Base-by-base conservation (phyloP, 2,329 filamentous ascomycete genomes). In the Chaetothyriales sp. region DNA sequence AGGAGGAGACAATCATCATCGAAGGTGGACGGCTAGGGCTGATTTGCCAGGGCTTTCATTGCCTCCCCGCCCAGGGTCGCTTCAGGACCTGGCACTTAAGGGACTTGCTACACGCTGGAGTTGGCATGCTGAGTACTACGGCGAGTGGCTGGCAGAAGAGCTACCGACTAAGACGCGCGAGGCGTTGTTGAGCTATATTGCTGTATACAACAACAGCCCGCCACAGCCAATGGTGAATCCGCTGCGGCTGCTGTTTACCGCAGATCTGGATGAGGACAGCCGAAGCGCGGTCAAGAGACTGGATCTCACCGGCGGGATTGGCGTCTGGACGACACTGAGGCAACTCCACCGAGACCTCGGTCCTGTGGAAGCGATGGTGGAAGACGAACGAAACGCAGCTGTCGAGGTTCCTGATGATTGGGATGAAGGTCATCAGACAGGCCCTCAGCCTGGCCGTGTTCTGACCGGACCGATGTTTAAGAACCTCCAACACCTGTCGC, bases 101-200 rank as follows among this genome's bases (percentile, higher is more conserved):
- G 67, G 69, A 0, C 72, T 81, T 58, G 76, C 77, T 2, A 58
- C 63, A 20, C 70, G 78, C 20, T 83, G 78, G 78, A 62, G 69
- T 8, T 72, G 73, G 63, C 71, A 81, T 53, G 62, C 74, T 22
- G 70, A 75, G 48, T 78, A 79, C 55, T 77, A 81, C 57, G 72
- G 75, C 50, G 65, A 73, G 18, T 76, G 75, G 47, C 62, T 82
- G 2, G 65, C 69, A 1, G 66, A 72, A 2, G 66, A 72, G 2
- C 58, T 81, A 10, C 76, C 78, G 0, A 63, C 68, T 15, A 67
- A 68, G 43, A 58, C 79, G 5, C 78, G 78, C 56, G 64, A 73
- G 53, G 62, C 70, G 1, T 56, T 83, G 32, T 60, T 82, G 20
- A 77, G 73, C 55, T 81, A 81, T 60, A 59, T 81, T 26, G 69